Base-by-base conservation (phyloP, 306 rosid species). In the Prunus dulcis region DNA sequence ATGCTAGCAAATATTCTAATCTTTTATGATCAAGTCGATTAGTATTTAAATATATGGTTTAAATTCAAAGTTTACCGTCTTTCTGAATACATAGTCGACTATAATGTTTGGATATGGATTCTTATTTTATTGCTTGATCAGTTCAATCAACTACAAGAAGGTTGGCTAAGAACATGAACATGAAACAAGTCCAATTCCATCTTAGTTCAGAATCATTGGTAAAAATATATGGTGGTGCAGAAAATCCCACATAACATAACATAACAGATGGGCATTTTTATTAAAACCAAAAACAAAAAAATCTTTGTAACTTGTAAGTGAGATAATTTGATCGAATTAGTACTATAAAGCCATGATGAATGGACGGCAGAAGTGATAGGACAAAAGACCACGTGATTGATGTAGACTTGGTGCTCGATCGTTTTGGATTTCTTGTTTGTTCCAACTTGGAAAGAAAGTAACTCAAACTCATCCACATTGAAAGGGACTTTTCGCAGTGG, bases 401-500 rank as follows among this genome's bases (percentile, higher is more conserved):
- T 27, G 41, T 25, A 19, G 73, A 49, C 20, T 49, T 20, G 55
- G 8, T 23, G 73, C 23, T 49, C 0, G 73, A 69, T 69, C 18
- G 41, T 69, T 69, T 69, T 49, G 73, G 69, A 34, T 51, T 49
- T 69, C 73, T 49, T 69, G 58, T 49, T 69, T 27, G 32, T 3
- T 20, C 41, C 18, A 9, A 38, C 19, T 7, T 0, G 22, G 50
- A 27, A 5, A 27, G 23, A 69, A 49, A 47, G 58, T 46, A 8
- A 46, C 43, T 7, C 14, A 14, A 69, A 49, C 60, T 69, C 57
- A 49, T 49, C 73, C 73, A 23, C 2, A 23, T 69, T 43, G 27
- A 64, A 64, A 19, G 50, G 20, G 14, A 64, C 69, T 64, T 64
- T 34, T 9, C 11, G 49, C 50, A 34, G 69, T 64, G 69, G 69